A percentile compares a stretch with the other conserved stretches of the same genome.
Conservation (phyloP, 371 early-diverging fungal genomes). For the Aphelidium insulamus region DNA sequence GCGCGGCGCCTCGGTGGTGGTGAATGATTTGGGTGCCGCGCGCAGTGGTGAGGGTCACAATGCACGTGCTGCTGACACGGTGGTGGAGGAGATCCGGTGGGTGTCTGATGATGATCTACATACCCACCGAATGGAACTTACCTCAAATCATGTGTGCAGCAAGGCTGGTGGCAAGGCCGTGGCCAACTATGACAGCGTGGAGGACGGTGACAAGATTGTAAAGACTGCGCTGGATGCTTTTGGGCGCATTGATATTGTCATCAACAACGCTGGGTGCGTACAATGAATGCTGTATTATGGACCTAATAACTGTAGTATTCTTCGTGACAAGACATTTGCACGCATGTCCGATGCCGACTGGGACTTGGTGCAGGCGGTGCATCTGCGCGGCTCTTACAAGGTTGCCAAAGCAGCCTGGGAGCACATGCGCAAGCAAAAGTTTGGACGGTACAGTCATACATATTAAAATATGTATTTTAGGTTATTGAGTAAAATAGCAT, state of each 20-base stretch:
- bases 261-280: slow-evolving; percentile 78
- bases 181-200: slow-evolving; percentile 92
- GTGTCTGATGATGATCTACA: too few relatives aligned
- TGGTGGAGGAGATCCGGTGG: slow-evolving; percentile 84
- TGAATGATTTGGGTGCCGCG: slow-evolving; percentile 78
- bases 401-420: slow-evolving; percentile 94
- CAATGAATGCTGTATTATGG: not conserved
- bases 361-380: slow-evolving; percentile 79
- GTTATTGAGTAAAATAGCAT: slow-evolving; percentile 15
- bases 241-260: slow-evolving; percentile 79
- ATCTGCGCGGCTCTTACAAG: slow-evolving; percentile 83
- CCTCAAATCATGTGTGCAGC: too few relatives aligned
- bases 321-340: slow-evolving; percentile 85
- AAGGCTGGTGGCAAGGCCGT: slow-evolving; percentile 82
- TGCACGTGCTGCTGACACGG: slow-evolving; percentile 71
- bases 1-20: slow-evolving; percentile 69
- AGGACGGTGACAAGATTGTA: slow-evolving; percentile 87
- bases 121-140: too few relatives aligned
- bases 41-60: slow-evolving; percentile 52
- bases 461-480: not conserved
- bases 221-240: slow-evolving; percentile 86
- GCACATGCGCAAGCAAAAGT: slow-evolving; percentile 81
- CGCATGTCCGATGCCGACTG: slow-evolving; percentile 90
- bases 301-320: slow-evolving; percentile 28
- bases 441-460: slow-evolving; percentile 39